Conservation (phyloP, 2,329 filamentous ascomycete species). For the Dothiorella sarmentorum region DNA sequence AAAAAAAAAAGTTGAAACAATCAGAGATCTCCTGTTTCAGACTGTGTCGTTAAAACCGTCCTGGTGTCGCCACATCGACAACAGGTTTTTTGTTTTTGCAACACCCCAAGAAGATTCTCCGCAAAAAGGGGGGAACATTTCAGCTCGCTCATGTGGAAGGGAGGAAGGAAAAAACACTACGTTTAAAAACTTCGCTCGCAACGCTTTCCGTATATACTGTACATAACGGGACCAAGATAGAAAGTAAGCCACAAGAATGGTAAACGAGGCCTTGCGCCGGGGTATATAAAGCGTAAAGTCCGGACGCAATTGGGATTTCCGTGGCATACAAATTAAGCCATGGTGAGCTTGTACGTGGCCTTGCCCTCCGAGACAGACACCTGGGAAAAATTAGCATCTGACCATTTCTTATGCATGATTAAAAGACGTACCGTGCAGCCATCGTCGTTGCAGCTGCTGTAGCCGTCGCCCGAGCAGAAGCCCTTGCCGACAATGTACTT, state of each 20-base stretch:
- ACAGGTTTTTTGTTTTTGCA: background rate
- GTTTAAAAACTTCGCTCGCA: background rate
- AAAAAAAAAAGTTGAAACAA: background rate
- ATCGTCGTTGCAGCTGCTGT: constrained; percentile 47
- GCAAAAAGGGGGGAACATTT: background rate
- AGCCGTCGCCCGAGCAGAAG: constrained; percentile 54
- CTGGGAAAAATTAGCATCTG: background rate
- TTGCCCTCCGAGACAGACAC: constrained; percentile 13
- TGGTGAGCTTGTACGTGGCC: constrained; percentile 5
- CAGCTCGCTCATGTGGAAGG: constrained; percentile 7
- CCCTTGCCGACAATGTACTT: constrained; percentile 58
- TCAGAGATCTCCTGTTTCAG: background rate
- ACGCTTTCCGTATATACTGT: constrained; percentile 11
- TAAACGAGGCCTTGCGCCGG: constrained; percentile 3
- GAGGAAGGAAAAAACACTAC: constrained; percentile 2
- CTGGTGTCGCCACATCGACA: background rate
- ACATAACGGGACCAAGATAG: constrained; percentile 9
- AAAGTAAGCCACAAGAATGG: constrained; percentile 12
- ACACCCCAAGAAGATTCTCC: constrained; percentile 1
- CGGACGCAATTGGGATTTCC: background rate
- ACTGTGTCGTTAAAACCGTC: background rate
- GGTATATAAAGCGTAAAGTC: constrained; percentile 4
- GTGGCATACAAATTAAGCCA: background rate
- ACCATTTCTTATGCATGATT: background rate
- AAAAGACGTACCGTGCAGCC: constrained; percentile 80